Evolutionary conservation across 1,284 basidiomycete species (phyloP).

Genomic region (Ustilago bromivora): DNA sequence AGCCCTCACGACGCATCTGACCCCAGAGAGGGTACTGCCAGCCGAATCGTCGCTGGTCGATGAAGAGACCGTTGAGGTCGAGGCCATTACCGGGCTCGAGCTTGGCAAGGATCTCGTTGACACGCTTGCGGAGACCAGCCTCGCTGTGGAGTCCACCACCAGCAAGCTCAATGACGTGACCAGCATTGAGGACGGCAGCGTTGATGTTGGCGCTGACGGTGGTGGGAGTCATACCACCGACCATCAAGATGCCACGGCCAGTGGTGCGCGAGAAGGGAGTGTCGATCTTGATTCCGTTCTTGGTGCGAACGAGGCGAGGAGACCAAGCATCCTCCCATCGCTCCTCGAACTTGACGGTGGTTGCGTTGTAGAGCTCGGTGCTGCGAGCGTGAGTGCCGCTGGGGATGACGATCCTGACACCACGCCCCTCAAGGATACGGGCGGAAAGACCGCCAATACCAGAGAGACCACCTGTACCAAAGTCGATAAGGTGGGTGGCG

Average conservation of each 20-base stretch:
- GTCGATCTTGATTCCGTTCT: constrained; percentile 74
- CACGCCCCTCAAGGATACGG: constrained; percentile 90
- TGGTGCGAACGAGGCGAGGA: constrained; percentile 86
- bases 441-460: constrained; percentile 92
- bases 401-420: constrained; percentile 77
- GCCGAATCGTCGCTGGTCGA: constrained; percentile 93
- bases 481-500: constrained; percentile 91
- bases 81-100: constrained; percentile 73
- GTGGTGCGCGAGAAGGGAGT: constrained; percentile 95
- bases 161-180: constrained; percentile 95
- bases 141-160: constrained; percentile 97
- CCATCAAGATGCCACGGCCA: constrained; percentile 97
- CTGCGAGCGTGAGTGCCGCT: constrained; percentile 59
- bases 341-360: constrained; percentile 80
- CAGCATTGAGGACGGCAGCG: constrained; percentile 85
- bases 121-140: constrained; percentile 85
- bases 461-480: constrained; percentile 92
- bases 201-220: constrained; percentile 66
- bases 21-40: constrained; percentile 99
- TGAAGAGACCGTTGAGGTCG: constrained; percentile 94
- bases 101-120: constrained; percentile 70
- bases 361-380: constrained; percentile 75
- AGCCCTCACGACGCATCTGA: constrained; percentile 93
- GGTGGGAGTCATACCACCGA: constrained; percentile 84
- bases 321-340: constrained; percentile 91